phyloP scores from a whole-genome alignment of 2,329 filamentous ascomycete genomes.

The Aciculosporium take region DNA sequence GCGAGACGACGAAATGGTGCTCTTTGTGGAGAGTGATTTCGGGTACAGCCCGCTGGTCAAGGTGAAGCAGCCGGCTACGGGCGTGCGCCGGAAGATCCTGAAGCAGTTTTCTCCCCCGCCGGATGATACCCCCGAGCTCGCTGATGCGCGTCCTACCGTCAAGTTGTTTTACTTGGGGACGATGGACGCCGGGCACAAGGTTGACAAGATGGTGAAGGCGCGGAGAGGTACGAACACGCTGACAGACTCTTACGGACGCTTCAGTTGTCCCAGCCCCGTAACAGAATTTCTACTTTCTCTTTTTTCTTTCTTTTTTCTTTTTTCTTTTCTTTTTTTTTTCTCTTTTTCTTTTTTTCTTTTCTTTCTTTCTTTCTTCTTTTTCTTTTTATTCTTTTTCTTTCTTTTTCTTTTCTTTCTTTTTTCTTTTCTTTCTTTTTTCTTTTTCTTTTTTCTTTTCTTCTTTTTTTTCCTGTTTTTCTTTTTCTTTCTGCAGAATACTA shows the following conservation, averaged over 20 bases:
- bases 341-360: no score
- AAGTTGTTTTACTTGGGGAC: slow-evolving; percentile 91
- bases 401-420: no score
- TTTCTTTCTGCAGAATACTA: background rate
- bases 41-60: slow-evolving; percentile 92
- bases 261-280: background rate
- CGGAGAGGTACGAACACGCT: slow-evolving; percentile 54
- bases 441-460: no score
- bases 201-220: slow-evolving; percentile 85
- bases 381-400: no score
- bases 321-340: no score
- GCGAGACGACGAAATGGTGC: slow-evolving; percentile 89
- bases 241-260: background rate
- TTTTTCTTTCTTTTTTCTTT: no score
- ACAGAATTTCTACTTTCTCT: no score
- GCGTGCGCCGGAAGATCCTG: slow-evolving; percentile 83
- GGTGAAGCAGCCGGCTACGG: slow-evolving; percentile 92
- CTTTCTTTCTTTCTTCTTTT: no score
- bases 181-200: slow-evolving; percentile 95
- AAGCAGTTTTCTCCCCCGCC: slow-evolving; percentile 97
- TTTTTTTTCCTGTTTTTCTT: no score
- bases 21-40: slow-evolving; percentile 98
- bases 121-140: slow-evolving; percentile 89
- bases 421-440: no score
- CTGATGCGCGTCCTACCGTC: slow-evolving; percentile 76